Percentiles rank a stretch among this genome's conserved stretches.
These are phyloP conservation scores for Pinus taeda DNA, from an alignment of 75 land plant species.

Conservation along the genomic window DNA sequence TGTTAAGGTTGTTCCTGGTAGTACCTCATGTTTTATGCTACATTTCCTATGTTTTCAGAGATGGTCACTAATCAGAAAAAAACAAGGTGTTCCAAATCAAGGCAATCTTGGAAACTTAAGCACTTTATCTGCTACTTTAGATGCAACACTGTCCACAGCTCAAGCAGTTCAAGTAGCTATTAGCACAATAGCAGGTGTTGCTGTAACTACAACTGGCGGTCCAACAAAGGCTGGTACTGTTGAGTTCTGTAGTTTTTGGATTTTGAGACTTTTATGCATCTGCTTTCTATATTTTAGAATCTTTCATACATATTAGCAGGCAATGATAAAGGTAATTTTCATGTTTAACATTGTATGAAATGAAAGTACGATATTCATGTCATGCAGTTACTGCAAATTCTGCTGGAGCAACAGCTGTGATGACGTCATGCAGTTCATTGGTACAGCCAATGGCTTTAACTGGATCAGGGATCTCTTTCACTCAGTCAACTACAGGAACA, in stretches of 20 bases:
- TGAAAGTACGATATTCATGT: not conserved
- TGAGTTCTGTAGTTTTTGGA: not conserved
- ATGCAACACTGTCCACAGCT: constrained; percentile 36
- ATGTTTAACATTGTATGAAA: not conserved
- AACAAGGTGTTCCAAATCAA: constrained; percentile 14
- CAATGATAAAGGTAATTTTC: not conserved
- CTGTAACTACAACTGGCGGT: not conserved
- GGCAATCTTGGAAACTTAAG: constrained; percentile 10
- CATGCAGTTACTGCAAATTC: not conserved
- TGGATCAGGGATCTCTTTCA: constrained; percentile 1
- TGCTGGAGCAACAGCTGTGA: constrained; percentile 6
- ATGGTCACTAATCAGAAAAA: constrained; percentile 74
- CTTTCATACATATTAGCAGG: not conserved
- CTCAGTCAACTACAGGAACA: not conserved
- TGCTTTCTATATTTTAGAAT: not conserved
- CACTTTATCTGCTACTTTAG: constrained; percentile 25
- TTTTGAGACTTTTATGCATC: not conserved
- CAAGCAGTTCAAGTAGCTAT: constrained; percentile 34
- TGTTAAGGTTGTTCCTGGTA: not conserved
- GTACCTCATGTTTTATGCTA: not conserved
- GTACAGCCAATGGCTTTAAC: not conserved
- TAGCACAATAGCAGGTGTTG: constrained; percentile 12
- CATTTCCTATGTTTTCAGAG: constrained; percentile 45
- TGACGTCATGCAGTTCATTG: not conserved
- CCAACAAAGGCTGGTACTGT: constrained; percentile 7